Base-by-base conservation (phyloP, 148 eudicot genomes). In the Chenopodium formosanum region DNA sequence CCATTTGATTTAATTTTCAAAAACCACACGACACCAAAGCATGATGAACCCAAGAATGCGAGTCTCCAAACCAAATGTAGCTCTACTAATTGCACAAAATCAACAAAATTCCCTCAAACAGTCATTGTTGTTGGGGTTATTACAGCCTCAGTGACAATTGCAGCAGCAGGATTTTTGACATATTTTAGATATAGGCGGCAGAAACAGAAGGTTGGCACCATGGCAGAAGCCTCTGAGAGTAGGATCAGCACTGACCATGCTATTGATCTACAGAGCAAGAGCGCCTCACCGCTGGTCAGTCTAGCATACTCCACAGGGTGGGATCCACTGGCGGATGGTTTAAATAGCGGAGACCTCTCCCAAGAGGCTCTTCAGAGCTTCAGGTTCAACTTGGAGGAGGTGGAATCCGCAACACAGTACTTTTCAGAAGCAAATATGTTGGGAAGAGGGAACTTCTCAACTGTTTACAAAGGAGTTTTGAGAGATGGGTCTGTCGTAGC, bases 391-490 rank as follows among this genome's bases (percentile, higher is more conserved):
- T 77, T 94, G 88, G 98, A 94, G 87, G 99, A 96, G 40, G 88
- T 96, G 20, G 94, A 94, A 64, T 92, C 95, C 1, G 99, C 99
- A 17, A 92, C 98, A 78, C 94, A 89, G 81, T 85, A 96, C 80
- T 96, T 94, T 82, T 88, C 92, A 19, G 91, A 88, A 48, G 87
- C 70, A 20, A 96, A 90, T 86, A 83, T 96, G 73, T 70, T 94
- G 83, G 99, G 98, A 32, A 90, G 84, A 76, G 89, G 95, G 47
- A 90, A 89, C 48, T 90, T 94, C 79, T 96, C 95, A 48, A 88
- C 93, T 22, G 97, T 94, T n/a, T 92, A 91, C 66, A 94, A 88
- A 81, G 98, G 99, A 66, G 77, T 90, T 25, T 63, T 91, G 80
- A 92, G 93, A 81, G 97, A 96, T 75, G 97, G 98, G 44, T 89